These are phyloP conservation scores for Globisporangium alternatum DNA, from an alignment of 352 stramenopile species.

Conservation along the genomic window DNA sequence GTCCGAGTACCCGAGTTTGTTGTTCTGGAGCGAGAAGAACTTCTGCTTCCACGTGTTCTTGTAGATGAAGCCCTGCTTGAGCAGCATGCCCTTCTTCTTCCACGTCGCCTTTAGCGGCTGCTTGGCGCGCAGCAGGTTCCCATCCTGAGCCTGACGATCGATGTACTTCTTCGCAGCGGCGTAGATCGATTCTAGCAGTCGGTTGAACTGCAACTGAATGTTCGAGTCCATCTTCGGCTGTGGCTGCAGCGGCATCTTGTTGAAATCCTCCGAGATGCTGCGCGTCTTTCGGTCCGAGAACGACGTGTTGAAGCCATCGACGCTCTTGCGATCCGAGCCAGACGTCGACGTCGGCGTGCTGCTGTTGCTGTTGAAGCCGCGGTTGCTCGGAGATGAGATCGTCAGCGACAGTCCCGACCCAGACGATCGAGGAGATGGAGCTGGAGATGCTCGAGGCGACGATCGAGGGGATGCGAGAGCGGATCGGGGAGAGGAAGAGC, in stretches of 20 bases:
- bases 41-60: conserved; percentile 90
- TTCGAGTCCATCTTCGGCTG: conserved; percentile 86
- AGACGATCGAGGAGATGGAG: conserved; percentile 48
- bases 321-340: conserved; percentile 43
- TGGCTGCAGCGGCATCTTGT: conserved; percentile 43
- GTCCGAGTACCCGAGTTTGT: conserved; percentile 83
- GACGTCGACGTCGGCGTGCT: conserved; percentile 58
- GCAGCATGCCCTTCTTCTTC: conserved; percentile 87
- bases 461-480: conserved; percentile 48
- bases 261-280: conserved; percentile 80
- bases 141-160: conserved; percentile 61
- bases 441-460: conserved; percentile 62
- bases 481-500: conserved; percentile 47
- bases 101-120: conserved; percentile 74
- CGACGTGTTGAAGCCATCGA: conserved; percentile 40
- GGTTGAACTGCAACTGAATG: conserved; percentile 81
- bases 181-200: conserved; percentile 83
- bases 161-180: conserved; percentile 85
- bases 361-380: conserved; percentile 53
- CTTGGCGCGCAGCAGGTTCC: conserved; percentile 53
- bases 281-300: conserved; percentile 57
- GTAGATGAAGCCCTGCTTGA: conserved; percentile 90
- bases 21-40: conserved; percentile 86
- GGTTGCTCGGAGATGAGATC: conserved; percentile 73
- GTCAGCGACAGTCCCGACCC: conserved; percentile 54